Conservation (phyloP, 176 grass and related monocot species). For the Bonia amplexicaulis region DNA sequence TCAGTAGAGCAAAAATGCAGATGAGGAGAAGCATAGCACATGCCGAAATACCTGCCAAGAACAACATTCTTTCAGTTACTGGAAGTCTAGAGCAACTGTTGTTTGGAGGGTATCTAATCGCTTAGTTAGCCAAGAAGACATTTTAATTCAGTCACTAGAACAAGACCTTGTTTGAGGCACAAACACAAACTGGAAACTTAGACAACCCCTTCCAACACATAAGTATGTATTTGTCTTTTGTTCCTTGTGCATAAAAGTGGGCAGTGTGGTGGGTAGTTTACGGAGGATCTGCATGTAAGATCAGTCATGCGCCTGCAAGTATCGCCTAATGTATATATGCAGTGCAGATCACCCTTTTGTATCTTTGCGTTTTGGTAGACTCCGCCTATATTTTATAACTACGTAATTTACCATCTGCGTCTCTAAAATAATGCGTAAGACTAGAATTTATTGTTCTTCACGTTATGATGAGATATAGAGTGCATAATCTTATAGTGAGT, state of each 20-base stretch:
- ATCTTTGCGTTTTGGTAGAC: background rate
- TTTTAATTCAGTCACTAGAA: background rate
- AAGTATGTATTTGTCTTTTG: background rate
- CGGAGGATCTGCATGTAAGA: background rate
- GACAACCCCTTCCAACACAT: background rate
- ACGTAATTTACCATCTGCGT: background rate
- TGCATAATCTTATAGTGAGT: background rate
- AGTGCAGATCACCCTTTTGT: background rate
- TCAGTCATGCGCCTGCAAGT: background rate
- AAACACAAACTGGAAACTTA: background rate
- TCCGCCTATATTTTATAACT: background rate
- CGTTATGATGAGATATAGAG: background rate
- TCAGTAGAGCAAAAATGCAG: conserved; percentile 32
- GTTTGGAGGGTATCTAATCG: background rate
- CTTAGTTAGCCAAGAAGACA: background rate
- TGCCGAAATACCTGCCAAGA: conserved; percentile 30
- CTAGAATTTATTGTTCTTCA: background rate
- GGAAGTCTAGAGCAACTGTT: background rate
- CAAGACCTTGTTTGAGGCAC: background rate
- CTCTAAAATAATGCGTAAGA: background rate
- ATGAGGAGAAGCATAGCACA: conserved; percentile 16
- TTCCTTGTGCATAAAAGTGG: background rate
- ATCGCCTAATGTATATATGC: background rate
- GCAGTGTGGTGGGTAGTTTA: background rate
- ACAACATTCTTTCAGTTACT: background rate